phyloP scores from a whole-genome alignment of 371 early-diverging fungal genomes.

The Circinella minor region DNA sequence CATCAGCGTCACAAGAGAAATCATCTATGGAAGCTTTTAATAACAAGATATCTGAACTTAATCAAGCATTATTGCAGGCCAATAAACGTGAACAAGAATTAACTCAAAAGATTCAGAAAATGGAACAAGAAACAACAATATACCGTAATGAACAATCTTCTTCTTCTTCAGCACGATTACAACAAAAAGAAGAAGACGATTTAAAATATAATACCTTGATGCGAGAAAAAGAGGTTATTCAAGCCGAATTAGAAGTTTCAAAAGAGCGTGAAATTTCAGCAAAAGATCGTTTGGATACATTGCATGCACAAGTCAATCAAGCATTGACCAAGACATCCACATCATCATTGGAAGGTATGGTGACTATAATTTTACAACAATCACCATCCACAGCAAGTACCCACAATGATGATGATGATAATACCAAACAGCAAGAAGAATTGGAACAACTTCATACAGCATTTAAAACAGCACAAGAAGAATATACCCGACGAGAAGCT shows the following conservation, averaged over 20 bases:
- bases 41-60: neutral
- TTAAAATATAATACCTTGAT: neutral
- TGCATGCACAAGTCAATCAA: conserved; percentile 3
- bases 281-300: neutral
- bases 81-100: neutral
- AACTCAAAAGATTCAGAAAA: neutral
- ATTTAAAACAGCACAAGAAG: conserved; percentile 27
- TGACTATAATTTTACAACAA: conserved; percentile 3
- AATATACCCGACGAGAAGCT: conserved; percentile 41
- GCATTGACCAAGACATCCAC: conserved; percentile 2
- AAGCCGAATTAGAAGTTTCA: neutral
- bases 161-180: neutral
- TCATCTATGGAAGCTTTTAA: too few species aligned
- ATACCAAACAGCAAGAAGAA: neutral
- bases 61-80: neutral
- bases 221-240: neutral
- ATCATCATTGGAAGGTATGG: conserved; percentile 10
- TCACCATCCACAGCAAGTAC: neutral
- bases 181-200: neutral
- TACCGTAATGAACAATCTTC: neutral
- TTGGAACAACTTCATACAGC: neutral
- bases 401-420: neutral
- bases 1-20: too few species aligned
- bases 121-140: neutral
- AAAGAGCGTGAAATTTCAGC: neutral